A percentile compares a stretch with the other conserved stretches of the same genome.
Conservation (phyloP, 2,329 filamentous ascomycete genomes). For the Botrytis porri region DNA sequence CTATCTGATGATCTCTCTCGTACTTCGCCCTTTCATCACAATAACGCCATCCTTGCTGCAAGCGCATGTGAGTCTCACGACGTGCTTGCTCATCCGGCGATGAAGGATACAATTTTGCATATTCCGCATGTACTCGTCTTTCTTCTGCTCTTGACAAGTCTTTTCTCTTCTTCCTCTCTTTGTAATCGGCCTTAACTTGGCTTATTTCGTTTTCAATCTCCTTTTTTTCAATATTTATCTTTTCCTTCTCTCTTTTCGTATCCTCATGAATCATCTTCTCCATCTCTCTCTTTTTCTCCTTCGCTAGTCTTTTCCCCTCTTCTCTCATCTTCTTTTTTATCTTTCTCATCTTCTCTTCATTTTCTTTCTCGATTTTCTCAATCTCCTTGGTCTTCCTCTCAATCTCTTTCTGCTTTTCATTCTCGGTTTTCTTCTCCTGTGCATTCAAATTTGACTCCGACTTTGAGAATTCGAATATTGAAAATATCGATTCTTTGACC, state of each 20-base stretch:
- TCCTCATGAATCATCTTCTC: neutral
- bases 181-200: neutral
- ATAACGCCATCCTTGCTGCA: neutral
- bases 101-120: neutral
- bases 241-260: neutral
- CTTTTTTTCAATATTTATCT: neutral
- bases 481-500: neutral
- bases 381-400: neutral
- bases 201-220: neutral
- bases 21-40: neutral
- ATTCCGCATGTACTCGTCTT: neutral
- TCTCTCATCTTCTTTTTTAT: neutral
- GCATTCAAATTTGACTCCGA: neutral
- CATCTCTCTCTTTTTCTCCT: neutral
- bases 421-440: neutral
- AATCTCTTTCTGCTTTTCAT: neutral
- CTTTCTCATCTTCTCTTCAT: neutral
- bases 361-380: neutral
- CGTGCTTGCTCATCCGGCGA: neutral
- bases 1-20: neutral
- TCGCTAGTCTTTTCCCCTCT: too few species aligned
- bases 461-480: neutral
- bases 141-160: neutral
- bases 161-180: too few species aligned
- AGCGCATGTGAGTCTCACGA: fast-evolving